Base-by-base conservation (phyloP, 306 rosid species). In the Corylus avellana region DNA sequence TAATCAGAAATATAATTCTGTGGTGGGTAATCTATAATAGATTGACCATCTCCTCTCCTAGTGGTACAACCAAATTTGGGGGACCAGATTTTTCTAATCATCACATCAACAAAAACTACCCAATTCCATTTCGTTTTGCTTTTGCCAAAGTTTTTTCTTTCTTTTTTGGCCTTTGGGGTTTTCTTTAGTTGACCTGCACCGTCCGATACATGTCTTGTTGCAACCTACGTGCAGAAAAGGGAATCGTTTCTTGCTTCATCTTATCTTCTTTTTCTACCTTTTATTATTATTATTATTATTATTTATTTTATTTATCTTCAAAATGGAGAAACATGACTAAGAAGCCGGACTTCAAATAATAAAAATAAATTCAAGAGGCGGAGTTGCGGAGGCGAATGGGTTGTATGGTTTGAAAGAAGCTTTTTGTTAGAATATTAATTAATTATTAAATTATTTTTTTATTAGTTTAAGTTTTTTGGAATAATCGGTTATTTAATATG, bases 1-100 rank as follows among this genome's bases (percentile, higher is more conserved):
- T 16, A 59, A 49, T 48, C 64, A 18, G 14, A 9, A 32, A 22
- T 22, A 49, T 16, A 22, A 74, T 46, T 32, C 37, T 5, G 49
- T 48, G 29, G 46, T 1, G 6, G 42, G 54, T 17, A 35, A 73
- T 79, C 78, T 53, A 73, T 3, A 62, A 32, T 37, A 77, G 53
- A 72, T 67, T 69, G 72, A 72, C 27, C 35, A 32, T 32, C 35
- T 32, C 35, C 22, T 54, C 54, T 66, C 67, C 20, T 51, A 42
- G 62, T 32, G 54, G 20, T 16, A 77, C 71, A 71, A 77, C 75
- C 57, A 58, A 47, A 37, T 12, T 51, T 12, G 58, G 79, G 79
- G 79, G 39, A 27, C 76, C 48, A 58, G 39, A 25, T 7, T 48
- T 73, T 74, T 73, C 47, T 79, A 35, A 56, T 51, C 9, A 35